Base-by-base conservation (phyloP, 495 filamentous ascomycete species). In the Emericellopsis terricola region DNA sequence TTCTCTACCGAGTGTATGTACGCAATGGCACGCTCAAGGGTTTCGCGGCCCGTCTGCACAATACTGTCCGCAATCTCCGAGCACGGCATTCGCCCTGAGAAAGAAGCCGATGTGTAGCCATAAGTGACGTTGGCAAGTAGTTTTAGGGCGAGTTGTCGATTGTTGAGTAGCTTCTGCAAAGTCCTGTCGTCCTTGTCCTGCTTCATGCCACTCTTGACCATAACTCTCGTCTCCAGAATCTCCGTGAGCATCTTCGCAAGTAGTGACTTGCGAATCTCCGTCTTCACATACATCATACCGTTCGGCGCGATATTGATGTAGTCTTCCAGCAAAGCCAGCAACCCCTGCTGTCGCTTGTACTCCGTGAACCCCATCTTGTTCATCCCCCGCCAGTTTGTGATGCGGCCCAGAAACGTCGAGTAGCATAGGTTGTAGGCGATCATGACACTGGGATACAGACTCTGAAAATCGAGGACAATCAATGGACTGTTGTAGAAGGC, bases 351-450 rank as follows among this genome's bases (percentile, higher is more conserved):
- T 36, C 91, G 67, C 37, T 74, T 57, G 55, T 86, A 94, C 37
- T 94, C 75, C 26, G 70, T 65, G 45, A 97, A 92, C 0, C 89
- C 89, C 77, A 97, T 81, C 55, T 97, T 97, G 56, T 89, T 86
- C 31, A 71, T 73, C 11, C 85, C 85, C 17, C 82, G 70, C 89
- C 87, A 94, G 44, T 68, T 68, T 15, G 73, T 67, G 19, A 87
- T 71, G 31, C 89, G 72, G 2, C 89, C 89, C 6, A 97, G 68
- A 41, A 83, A 97, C 0, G 89, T 97, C 0, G 89, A 96, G 52
- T 97, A 97, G 59, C 89, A 97, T 55, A 94, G 94, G 49, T 97
- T 97, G 56, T 97, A 94, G 0, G 89, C 89, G 44, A 97, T 94
- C 85, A 97, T 96, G 31, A 96, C 75, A 47, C 84, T 93, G 2